Evolutionary conservation across 768 basidiomycete species (phyloP).

Genomic region (Rhizopogon sp.): DNA sequence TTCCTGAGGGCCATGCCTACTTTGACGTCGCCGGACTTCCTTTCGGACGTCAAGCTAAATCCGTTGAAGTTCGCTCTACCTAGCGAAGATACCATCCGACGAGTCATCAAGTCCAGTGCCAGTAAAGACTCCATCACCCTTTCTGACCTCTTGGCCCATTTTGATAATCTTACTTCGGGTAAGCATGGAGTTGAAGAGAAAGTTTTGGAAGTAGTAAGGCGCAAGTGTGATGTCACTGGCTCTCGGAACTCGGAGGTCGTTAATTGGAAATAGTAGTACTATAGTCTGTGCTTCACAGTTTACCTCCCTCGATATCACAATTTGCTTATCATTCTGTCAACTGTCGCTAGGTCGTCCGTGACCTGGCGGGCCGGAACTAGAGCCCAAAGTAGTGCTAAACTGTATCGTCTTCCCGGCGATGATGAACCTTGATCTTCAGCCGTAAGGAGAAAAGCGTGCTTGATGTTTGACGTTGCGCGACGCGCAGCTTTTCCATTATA

Average conservation of each 20-base stretch:
- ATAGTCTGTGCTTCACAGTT: conserved; percentile 1
- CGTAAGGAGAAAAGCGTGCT: conserved; percentile 2
- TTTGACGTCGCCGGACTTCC: conserved; percentile 36
- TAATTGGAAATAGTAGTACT: conserved; percentile 14
- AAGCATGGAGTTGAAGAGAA: conserved; percentile 69
- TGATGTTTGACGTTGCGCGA: conserved; percentile 23
- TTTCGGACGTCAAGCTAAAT: conserved; percentile 19
- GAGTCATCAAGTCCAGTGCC: conserved; percentile 40
- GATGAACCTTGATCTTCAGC: conserved; percentile 4
- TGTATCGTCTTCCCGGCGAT: background rate
- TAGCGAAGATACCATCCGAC: conserved; percentile 67
- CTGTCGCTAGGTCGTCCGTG: background rate
- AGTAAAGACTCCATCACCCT: conserved; percentile 37
- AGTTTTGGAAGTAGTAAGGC: conserved; percentile 67
- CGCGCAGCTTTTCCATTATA: conserved; percentile 16
- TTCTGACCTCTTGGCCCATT: conserved; percentile 14
- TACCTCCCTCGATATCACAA: background rate
- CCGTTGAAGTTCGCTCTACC: conserved; percentile 58
- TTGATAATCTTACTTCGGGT: conserved; percentile 20
- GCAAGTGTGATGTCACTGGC: conserved; percentile 59
- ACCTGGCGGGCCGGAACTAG: background rate
- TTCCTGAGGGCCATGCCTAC: conserved; percentile 41
- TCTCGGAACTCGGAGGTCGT: conserved; percentile 33
- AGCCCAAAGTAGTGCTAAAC: background rate
- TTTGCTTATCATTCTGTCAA: background rate